A percentile compares a stretch with the other conserved stretches of the same genome.
phyloP scores from a whole-genome alignment of 208 protist genomes.

The Leishmania gerbilli region DNA sequence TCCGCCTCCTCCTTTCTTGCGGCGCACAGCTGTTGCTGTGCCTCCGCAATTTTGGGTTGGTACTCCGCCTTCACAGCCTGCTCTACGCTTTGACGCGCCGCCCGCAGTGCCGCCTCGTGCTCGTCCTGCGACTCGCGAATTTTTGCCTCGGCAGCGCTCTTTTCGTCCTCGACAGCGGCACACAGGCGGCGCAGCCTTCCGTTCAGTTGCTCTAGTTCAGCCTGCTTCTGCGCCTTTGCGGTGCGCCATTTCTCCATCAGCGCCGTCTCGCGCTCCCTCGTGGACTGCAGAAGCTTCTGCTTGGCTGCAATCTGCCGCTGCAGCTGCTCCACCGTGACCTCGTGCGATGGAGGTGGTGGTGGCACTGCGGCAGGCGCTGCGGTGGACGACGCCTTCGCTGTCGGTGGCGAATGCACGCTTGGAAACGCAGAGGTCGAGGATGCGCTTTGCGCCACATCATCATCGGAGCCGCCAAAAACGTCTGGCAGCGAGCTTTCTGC shows the following conservation, averaged over 20 bases:
- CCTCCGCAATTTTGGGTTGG: constrained; percentile 45
- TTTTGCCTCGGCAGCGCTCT: constrained; percentile 49
- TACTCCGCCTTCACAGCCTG: constrained; percentile 52
- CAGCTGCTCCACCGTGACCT: constrained; percentile 58
- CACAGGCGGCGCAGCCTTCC: constrained; percentile 49
- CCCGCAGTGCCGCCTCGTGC: constrained; percentile 50
- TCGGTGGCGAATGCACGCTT: neutral
- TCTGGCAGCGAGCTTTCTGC: constrained; percentile 26
- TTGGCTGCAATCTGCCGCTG: constrained; percentile 59
- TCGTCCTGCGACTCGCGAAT: constrained; percentile 49
- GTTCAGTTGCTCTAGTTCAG: constrained; percentile 74
- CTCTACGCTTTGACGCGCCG: constrained; percentile 52
- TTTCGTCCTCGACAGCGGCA: constrained; percentile 56
- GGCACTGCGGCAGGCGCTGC: neutral
- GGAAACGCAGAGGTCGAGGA: neutral
- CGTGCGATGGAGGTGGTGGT: constrained; percentile 17
- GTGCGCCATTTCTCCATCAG: constrained; percentile 62
- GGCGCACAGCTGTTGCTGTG: constrained; percentile 39
- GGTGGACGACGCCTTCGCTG: neutral
- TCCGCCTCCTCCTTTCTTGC: constrained; percentile 51
- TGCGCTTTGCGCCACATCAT: neutral
- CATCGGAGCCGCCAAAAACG: constrained; percentile 19
- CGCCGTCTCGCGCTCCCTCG: constrained; percentile 52
- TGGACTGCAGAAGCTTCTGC: constrained; percentile 53
- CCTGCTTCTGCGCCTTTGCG: constrained; percentile 70